phyloP scores from a whole-genome alignment of 306 rosid species.

The Pyrus betulifolia region DNA sequence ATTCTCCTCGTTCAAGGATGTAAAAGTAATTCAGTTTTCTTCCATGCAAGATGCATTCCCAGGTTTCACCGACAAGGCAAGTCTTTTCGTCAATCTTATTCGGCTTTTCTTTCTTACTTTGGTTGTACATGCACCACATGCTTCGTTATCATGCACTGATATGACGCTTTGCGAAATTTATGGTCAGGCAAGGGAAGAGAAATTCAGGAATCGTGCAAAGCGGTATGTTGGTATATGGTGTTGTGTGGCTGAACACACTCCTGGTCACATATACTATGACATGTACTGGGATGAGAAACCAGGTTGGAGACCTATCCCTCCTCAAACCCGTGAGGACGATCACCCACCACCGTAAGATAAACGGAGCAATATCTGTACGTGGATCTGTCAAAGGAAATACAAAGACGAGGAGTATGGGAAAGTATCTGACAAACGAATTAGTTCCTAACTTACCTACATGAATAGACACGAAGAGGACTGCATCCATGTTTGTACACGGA shows the following conservation, averaged over 20 bases:
- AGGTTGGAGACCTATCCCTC: conserved; percentile 81
- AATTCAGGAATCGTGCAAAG: conserved; percentile 69
- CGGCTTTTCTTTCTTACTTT: not conserved
- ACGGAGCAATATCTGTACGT: not conserved
- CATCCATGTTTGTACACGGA: not conserved
- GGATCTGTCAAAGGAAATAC: not conserved
- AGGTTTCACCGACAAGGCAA: conserved; percentile 69
- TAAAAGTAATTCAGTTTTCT: conserved; percentile 82
- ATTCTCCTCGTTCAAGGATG: conserved; percentile 76
- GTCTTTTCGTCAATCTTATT: not conserved
- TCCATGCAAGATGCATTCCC: conserved; percentile 80
- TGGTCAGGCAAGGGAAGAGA: conserved; percentile 58
- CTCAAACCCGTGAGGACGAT: conserved; percentile 72
- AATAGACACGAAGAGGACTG: not conserved
- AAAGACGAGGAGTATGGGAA: not conserved
- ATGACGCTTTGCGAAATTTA: not conserved
- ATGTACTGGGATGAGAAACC: conserved; percentile 99
- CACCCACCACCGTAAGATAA: conserved; percentile 65
- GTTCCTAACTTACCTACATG: conserved; percentile 15
- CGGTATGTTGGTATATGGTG: conserved; percentile 92
- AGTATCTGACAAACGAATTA: not conserved
- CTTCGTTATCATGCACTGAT: conserved; percentile 6
- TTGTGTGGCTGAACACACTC: conserved; percentile 61
- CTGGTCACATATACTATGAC: conserved; percentile 90
- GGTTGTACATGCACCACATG: not conserved